These are phyloP conservation scores for Emmonsiellopsis sp. DNA, from an alignment of 2,329 filamentous ascomycete species.

Conservation along the genomic window DNA sequence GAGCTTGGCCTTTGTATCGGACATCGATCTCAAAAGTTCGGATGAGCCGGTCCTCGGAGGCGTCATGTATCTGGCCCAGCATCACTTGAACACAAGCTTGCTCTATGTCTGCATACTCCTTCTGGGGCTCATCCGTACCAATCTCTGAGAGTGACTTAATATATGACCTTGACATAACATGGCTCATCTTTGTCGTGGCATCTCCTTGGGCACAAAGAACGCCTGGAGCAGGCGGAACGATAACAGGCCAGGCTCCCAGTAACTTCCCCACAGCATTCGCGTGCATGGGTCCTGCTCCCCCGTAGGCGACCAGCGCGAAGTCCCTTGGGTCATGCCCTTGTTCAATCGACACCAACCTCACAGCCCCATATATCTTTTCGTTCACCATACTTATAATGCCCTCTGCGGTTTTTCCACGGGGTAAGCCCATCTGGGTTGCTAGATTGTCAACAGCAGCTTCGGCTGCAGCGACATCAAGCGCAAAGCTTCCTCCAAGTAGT, in stretches of 20 bases:
- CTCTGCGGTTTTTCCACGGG: constrained; percentile 34
- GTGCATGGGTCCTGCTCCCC: constrained; percentile 43
- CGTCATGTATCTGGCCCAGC: constrained; percentile 24
- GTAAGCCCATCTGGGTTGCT: constrained; percentile 38
- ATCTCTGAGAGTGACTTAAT: constrained; percentile 34
- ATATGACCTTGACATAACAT: constrained; percentile 38
- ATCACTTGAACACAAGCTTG: constrained; percentile 30
- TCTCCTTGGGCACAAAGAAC: constrained; percentile 43
- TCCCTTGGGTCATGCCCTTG: constrained; percentile 43
- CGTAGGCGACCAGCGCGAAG: constrained; percentile 43
- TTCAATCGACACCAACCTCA: constrained; percentile 43
- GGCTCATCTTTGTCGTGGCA: constrained; percentile 40
- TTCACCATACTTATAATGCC: constrained; percentile 42
- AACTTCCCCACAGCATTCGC: constrained; percentile 42
- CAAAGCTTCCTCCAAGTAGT: constrained; percentile 38
- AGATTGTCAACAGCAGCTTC: constrained; percentile 32
- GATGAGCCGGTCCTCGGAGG: constrained; percentile 14
- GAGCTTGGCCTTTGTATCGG: constrained; percentile 39
- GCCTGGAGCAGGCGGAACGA: constrained; percentile 37
- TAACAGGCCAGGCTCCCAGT: constrained; percentile 43
- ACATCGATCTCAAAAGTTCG: constrained; percentile 35
- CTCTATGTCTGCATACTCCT: constrained; percentile 27
- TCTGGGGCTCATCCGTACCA: constrained; percentile 23
- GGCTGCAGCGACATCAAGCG: constrained; percentile 36
- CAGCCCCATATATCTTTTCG: constrained; percentile 43